These are phyloP conservation scores for Amaranthus palmeri DNA, from an alignment of 148 eudicot species.

Conservation along the genomic window DNA sequence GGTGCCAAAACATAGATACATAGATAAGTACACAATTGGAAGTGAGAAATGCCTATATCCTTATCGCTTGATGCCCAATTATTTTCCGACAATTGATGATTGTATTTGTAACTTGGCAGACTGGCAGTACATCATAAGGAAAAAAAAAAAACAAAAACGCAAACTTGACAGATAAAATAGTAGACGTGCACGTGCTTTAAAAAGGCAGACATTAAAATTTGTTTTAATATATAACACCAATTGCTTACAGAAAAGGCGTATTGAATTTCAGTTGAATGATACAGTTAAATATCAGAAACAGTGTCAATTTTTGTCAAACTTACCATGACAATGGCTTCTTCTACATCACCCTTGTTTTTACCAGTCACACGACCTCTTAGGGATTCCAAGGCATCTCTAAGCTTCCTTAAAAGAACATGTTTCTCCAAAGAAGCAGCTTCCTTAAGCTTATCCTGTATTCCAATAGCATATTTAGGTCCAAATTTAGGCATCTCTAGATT, in stretches of 20 bases:
- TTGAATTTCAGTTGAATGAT: background rate
- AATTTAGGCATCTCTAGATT: background rate
- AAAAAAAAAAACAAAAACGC: too few species aligned
- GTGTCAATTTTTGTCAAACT: constrained; percentile 16
- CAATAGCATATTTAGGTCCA: constrained; percentile 17
- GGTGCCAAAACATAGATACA: too few species aligned
- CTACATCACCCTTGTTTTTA: constrained; percentile 84
- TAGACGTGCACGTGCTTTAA: background rate
- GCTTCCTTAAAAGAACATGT: constrained; percentile 88
- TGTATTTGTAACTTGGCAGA: too few species aligned
- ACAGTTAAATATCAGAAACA: background rate
- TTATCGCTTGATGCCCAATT: too few species aligned
- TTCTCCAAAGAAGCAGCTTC: constrained; percentile 94
- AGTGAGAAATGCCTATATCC: too few species aligned
- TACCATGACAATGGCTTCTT: constrained; percentile 89
- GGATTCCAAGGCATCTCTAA: constrained; percentile 95
- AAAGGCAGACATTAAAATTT: background rate
- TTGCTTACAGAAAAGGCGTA: background rate
- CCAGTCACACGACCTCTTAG: constrained; percentile 87
- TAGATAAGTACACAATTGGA: too few species aligned
- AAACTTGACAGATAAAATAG: background rate
- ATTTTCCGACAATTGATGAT: too few species aligned
- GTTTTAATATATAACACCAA: background rate
- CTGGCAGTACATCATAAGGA: too few species aligned
- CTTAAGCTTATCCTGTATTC: constrained; percentile 65